Conservation (phyloP, 169 alveolate genomes). For the Plasmodium ovale region DNA sequence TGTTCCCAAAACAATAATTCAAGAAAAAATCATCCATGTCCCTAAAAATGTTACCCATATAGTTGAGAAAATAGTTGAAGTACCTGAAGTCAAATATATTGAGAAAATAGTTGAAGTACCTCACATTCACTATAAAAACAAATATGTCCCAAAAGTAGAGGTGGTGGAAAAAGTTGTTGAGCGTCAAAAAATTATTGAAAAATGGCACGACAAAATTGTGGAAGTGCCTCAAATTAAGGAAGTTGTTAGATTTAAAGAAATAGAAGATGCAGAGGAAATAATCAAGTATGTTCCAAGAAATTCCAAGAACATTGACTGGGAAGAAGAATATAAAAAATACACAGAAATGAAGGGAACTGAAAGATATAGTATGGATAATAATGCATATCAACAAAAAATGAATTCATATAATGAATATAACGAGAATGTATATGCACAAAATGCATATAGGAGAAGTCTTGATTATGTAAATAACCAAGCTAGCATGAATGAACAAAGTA, state of each 20-base stretch:
- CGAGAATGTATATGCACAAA: conserved; percentile 55
- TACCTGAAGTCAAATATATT: conserved; percentile 90
- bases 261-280: conserved; percentile 90
- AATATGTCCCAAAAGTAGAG: conserved; percentile 89
- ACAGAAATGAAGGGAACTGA: conserved; percentile 5
- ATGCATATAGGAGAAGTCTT: conserved; percentile 42
- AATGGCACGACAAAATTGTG: conserved; percentile 89
- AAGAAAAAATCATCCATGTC: conserved; percentile 89
- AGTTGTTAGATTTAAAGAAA: conserved; percentile 90
- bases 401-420: conserved; percentile 41
- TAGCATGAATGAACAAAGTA: conserved; percentile 28
- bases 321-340: conserved; percentile 80
- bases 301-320: conserved; percentile 87
- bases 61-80: conserved; percentile 91
- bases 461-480: conserved; percentile 28
- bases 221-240: conserved; percentile 91
- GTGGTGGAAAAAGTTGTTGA: conserved; percentile 89
- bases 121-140: conserved; percentile 88
- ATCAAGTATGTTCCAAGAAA: conserved; percentile 87
- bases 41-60: conserved; percentile 90
- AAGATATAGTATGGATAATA: conserved; percentile 25
- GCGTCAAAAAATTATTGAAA: conserved; percentile 87
- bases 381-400: conserved; percentile 27
- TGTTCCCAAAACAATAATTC: conserved; percentile 87
- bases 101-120: conserved; percentile 91